These are phyloP conservation scores for Xylaria scruposa DNA, from an alignment of 495 filamentous ascomycete genomes.

Conservation along the genomic window DNA sequence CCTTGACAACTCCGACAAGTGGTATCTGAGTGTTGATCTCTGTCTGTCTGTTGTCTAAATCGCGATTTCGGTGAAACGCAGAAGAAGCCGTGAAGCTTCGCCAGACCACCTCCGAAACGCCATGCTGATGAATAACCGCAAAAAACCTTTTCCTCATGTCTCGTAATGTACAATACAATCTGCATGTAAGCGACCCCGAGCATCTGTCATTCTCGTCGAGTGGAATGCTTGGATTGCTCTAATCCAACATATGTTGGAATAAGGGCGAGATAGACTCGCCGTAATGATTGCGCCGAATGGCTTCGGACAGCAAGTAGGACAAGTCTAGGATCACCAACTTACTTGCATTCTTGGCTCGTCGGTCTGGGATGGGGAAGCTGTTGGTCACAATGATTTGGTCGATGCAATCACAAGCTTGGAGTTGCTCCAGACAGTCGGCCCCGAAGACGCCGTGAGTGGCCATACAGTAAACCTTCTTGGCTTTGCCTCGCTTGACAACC, in stretches of 20 bases:
- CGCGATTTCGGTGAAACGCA: conserved; percentile 7
- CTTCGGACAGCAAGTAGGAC: conserved; percentile 85
- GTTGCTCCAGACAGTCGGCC: conserved; percentile 84
- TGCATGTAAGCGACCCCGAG: conserved; percentile 11
- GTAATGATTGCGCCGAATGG: conserved; percentile 94
- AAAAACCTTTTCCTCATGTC: conserved; percentile 23
- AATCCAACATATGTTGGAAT: conserved; percentile 74
- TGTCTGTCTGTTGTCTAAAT: conserved; percentile 25
- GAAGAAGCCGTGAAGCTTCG: conserved; percentile 25
- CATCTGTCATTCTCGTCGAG: conserved; percentile 17
- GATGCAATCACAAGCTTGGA: conserved; percentile 91
- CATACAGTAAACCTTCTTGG: conserved; percentile 95
- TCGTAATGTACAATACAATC: conserved; percentile 29
- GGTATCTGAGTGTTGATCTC: conserved; percentile 44
- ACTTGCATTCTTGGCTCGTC: conserved; percentile 70
- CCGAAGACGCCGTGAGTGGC: conserved; percentile 96
- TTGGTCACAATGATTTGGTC: conserved; percentile 95
- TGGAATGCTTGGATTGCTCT: conserved; percentile 29
- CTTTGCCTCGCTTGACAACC: conserved; percentile 88
- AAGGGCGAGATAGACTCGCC: conserved; percentile 86
- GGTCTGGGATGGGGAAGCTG: conserved; percentile 84
- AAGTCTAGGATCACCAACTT: conserved; percentile 92
- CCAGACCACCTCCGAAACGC: conserved; percentile 30
- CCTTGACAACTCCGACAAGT: conserved; percentile 33
- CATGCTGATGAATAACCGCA: conserved; percentile 28